Percentiles rank a stretch among this genome's conserved stretches.
Evolutionary conservation across 257 asterid species (phyloP).

Genomic region (Euphrasia confusa): DNA sequence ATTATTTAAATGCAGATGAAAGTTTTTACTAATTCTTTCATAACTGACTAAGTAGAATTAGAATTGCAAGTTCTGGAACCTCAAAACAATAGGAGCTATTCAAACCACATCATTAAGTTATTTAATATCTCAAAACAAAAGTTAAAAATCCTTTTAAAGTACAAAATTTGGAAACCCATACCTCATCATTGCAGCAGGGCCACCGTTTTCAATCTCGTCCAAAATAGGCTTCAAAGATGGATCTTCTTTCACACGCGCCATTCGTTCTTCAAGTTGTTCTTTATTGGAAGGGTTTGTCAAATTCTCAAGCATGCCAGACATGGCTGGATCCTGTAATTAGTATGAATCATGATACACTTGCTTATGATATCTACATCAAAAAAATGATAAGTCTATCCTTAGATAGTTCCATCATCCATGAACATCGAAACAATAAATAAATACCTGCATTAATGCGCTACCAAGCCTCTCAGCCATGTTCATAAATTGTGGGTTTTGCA

Average conservation of each 20-base stretch:
- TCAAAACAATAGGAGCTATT: too few species aligned
- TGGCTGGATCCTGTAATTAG: conserved; percentile 60
- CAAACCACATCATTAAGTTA: too few species aligned
- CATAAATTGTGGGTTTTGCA: conserved; percentile 94
- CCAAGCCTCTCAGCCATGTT: conserved; percentile 95
- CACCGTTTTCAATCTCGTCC: conserved; percentile 87
- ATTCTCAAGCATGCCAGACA: conserved; percentile 86
- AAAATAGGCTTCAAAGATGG: conserved; percentile 88
- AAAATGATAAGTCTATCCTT: background rate
- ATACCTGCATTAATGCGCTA: conserved; percentile 71
- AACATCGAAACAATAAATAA: conserved; percentile 13
- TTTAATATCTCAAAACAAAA: background rate
- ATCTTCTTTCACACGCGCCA: conserved; percentile 74
- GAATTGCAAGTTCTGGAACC: too few species aligned
- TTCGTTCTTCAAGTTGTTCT: conserved; percentile 77
- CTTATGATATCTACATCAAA: conserved; percentile 3
- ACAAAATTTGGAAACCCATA: conserved; percentile 6
- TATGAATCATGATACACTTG: background rate
- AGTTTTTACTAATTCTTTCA: background rate
- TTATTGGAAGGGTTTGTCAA: conserved; percentile 67
- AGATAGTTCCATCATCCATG: background rate
- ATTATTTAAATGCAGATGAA: background rate
- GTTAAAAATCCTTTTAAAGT: background rate
- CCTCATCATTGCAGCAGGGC: conserved; percentile 99
- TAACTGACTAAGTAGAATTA: background rate